A percentile compares a stretch with the other conserved stretches of the same genome.
Evolutionary conservation across 257 asterid genomes (phyloP).

Genomic region (Haberlea rhodopensis): DNA sequence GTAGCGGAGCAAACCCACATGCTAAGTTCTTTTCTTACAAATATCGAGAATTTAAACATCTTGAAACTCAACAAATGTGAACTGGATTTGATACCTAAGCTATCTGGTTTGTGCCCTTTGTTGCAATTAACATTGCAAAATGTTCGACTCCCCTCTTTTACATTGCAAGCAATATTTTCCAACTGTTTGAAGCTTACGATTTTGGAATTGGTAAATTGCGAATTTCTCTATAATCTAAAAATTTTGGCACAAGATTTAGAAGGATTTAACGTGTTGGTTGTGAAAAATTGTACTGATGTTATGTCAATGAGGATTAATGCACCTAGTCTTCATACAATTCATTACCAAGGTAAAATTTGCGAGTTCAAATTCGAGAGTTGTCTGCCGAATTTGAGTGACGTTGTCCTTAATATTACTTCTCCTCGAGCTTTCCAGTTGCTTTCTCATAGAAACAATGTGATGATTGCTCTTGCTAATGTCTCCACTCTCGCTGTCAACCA

Average conservation of each 20-base stretch:
- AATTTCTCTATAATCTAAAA: background rate
- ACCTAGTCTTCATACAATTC: slow-evolving; percentile 17
- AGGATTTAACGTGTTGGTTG: slow-evolving; percentile 19
- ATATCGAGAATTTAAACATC: background rate
- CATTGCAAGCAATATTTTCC: background rate
- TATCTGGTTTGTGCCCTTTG: slow-evolving; percentile 21
- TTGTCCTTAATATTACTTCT: slow-evolving; percentile 15
- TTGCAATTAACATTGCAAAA: slow-evolving; percentile 19
- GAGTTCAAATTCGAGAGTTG: slow-evolving; percentile 16
- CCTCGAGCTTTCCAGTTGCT: slow-evolving; percentile 20
- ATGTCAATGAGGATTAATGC: background rate
- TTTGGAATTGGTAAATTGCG: slow-evolving; percentile 1
- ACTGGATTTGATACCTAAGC: background rate
- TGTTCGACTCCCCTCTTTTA: background rate
- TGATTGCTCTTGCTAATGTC: slow-evolving; percentile 12
- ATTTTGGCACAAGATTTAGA: background rate
- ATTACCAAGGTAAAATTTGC: slow-evolving; percentile 32
- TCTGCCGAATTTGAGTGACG: slow-evolving; percentile 10
- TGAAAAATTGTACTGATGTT: slow-evolving; percentile 22
- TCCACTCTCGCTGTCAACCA: slow-evolving; percentile 16
- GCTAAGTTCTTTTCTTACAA: slow-evolving; percentile 3
- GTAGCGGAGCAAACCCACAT: background rate
- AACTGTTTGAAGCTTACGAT: slow-evolving; percentile 20
- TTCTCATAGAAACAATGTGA: background rate
- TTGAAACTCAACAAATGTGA: slow-evolving; percentile 33